A percentile compares a stretch with the other conserved stretches of the same genome.
These are phyloP conservation scores for Astragalus membranaceus DNA, from an alignment of 306 rosid species.

Conservation along the genomic window DNA sequence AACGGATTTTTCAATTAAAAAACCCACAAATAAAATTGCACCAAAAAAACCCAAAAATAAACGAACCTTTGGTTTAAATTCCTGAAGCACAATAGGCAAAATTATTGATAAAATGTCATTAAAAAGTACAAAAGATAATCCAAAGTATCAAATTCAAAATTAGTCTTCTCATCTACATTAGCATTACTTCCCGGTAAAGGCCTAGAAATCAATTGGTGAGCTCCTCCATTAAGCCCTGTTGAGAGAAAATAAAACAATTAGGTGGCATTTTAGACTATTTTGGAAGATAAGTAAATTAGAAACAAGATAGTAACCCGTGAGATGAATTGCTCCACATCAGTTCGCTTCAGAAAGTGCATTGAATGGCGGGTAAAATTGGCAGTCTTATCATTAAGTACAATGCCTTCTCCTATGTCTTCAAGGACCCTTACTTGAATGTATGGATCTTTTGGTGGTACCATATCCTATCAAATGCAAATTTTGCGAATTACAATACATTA, in stretches of 20 bases:
- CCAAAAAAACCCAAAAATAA: too few species aligned
- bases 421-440: slow-evolving; percentile 87
- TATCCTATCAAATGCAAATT: slow-evolving; percentile 57
- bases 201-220: slow-evolving; percentile 42
- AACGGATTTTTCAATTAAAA: too few species aligned
- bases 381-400: slow-evolving; percentile 66
- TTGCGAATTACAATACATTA: background rate
- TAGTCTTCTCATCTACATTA: too few species aligned
- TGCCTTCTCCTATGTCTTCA: slow-evolving; percentile 74
- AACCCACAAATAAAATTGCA: too few species aligned
- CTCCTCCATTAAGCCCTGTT: slow-evolving; percentile 93
- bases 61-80: too few species aligned
- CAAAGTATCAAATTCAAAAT: too few species aligned
- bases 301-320: slow-evolving; percentile 45
- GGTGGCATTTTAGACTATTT: background rate
- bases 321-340: slow-evolving; percentile 81
- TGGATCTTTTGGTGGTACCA: slow-evolving; percentile 98
- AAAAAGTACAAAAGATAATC: too few species aligned
- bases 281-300: background rate
- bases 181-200: background rate
- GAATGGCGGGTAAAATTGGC: slow-evolving; percentile 77
- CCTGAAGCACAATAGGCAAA: too few species aligned
- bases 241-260: slow-evolving; percentile 15
- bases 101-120: too few species aligned
- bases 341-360: slow-evolving; percentile 90